Conservation (phyloP, 2,329 filamentous ascomycete species). For the Penicillium sp. region DNA sequence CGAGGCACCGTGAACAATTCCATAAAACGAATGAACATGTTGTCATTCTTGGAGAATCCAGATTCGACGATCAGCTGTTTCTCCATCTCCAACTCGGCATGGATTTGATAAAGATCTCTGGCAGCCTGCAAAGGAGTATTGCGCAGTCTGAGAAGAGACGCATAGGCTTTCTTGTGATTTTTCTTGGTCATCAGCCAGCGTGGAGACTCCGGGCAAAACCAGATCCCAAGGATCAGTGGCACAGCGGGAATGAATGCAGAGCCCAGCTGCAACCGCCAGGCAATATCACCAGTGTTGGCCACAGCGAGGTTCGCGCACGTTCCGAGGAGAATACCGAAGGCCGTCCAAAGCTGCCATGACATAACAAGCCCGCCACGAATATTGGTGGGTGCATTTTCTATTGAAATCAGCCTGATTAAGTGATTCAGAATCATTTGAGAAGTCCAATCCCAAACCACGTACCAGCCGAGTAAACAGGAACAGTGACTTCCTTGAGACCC, state of each 20-base stretch:
- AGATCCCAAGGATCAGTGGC: slow-evolving; percentile 48
- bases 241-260: slow-evolving; percentile 50
- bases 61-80: slow-evolving; percentile 16
- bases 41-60: slow-evolving; percentile 10
- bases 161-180: slow-evolving; percentile 30
- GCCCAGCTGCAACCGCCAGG: slow-evolving; percentile 50
- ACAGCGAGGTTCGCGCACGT: slow-evolving; percentile 45
- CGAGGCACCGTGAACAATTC: slow-evolving; percentile 23
- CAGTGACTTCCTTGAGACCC: slow-evolving; percentile 44
- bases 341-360: slow-evolving; percentile 55
- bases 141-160: slow-evolving; percentile 37
- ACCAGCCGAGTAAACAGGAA: slow-evolving; percentile 53
- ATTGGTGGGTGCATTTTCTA: slow-evolving; percentile 52
- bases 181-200: slow-evolving; percentile 41
- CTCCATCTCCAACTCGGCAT: slow-evolving; percentile 33
- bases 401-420: neutral
- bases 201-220: slow-evolving; percentile 44
- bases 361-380: slow-evolving; percentile 57
- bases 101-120: slow-evolving; percentile 33
- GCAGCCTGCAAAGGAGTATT: slow-evolving; percentile 37
- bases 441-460: neutral
- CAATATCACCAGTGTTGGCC: slow-evolving; percentile 37
- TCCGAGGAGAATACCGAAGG: slow-evolving; percentile 44
- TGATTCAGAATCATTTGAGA: neutral
- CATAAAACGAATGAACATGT: slow-evolving; percentile 20